These are phyloP conservation scores for Fusarium equiseti DNA, from an alignment of 2,329 filamentous ascomycete species.

Conservation along the genomic window DNA sequence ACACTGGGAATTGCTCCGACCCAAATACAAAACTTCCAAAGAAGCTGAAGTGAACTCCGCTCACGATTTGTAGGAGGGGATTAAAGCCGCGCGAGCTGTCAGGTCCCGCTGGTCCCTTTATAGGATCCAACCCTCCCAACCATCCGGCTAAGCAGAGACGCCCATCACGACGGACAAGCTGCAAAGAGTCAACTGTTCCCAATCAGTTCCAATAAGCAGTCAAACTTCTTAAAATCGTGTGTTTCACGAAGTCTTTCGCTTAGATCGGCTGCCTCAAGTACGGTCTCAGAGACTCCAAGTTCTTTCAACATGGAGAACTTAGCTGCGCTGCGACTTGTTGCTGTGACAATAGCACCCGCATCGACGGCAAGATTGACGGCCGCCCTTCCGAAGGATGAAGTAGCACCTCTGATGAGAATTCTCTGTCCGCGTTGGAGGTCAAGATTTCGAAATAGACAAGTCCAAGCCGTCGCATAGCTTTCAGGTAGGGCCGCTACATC, in stretches of 20 bases:
- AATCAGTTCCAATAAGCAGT: not conserved
- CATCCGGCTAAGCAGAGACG: not conserved
- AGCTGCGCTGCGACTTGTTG: not conserved
- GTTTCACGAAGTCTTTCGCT: fast-evolving
- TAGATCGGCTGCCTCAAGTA: not conserved
- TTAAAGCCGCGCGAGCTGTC: not conserved
- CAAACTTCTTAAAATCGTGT: fast-evolving
- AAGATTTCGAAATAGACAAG: not conserved
- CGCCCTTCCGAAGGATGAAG: not conserved
- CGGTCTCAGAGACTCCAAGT: not conserved
- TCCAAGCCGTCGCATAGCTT: not conserved
- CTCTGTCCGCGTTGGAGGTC: not conserved
- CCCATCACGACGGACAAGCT: not conserved
- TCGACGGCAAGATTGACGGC: not conserved
- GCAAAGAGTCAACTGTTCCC: not conserved
- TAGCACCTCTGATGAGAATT: not conserved
- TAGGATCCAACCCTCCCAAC: not conserved
- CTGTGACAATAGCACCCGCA: not conserved
- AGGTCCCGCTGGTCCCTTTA: not conserved
- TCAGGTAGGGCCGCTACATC: not conserved
- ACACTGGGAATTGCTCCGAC: not conserved
- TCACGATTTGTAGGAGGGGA: not conserved
- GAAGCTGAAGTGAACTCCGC: not conserved
- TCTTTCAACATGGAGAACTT: not conserved
- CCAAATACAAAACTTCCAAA: not conserved